Evolutionary conservation across 164 flowering plant genomes (phyloP), one percentile per base, ranked within the genome.

Genomic region (Nymphaea colorata): DNA sequence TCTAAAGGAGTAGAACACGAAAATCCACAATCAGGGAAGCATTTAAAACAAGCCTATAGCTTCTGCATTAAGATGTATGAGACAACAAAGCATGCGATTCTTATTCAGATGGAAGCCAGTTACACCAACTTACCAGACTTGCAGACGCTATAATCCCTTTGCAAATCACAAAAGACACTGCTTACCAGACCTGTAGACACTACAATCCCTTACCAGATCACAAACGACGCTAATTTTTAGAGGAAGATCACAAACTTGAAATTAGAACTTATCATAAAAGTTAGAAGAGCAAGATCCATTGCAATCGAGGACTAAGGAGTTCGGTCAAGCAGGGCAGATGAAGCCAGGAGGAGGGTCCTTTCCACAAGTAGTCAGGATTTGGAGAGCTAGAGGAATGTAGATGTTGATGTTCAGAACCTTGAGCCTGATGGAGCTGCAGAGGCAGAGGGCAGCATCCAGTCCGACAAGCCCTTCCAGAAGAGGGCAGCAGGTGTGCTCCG

Each of bases 381-480:
- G 81, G 66, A 90, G 91, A 61, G 93, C 93, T 12, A 90, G 72
- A 43, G 98, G 98, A 60, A 90, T 67, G 81, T 83, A 87, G 55
- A 90, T 90, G 75, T 85, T 86, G 60, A 92, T 80, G 72, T 92
- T 92, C 2, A 90, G 87, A 41, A 92, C 87, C 83, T 81, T 89
- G 8, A 86, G 75, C 71, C 87, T 85, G 67, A 91, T 77, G n/a
- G 83, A 69, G 4, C 86, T 86, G 84, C 96, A 91, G 6, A 92
- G 86, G 67, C 98, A 92, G 44, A 92, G 18, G 12, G 96, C 96
- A 3, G 98, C 98, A 75, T 90, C 95, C n/a, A 92, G 83, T 80
- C 90, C 93, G 0, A 92, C 80, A 76, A 92, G 73, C 36, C 96
- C 96, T 80, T 77, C 73, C 4, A 92, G 70, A 70, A 92, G 91